These are phyloP conservation scores for Tetrahymena malaccensis DNA, from an alignment of 73 alveolate genomes.

Conservation along the genomic window DNA sequence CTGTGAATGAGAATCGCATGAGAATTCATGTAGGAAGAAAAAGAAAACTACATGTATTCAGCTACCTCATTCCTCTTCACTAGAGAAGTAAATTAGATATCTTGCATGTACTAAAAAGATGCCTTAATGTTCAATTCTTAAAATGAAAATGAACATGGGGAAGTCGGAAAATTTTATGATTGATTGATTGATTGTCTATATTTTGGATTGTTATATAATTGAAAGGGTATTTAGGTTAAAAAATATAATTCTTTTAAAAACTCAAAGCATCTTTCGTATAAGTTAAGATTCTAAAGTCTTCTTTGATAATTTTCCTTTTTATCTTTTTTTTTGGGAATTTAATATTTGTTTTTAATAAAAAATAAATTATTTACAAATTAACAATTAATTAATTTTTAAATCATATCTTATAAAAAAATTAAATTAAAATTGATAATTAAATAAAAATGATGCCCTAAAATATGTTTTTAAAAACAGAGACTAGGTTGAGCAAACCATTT, in stretches of 20 bases:
- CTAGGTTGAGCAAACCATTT: no score
- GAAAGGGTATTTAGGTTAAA: neutral
- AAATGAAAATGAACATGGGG: neutral
- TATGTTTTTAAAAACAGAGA: no score
- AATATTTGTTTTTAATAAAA: neutral
- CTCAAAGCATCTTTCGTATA: neutral
- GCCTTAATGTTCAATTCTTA: neutral
- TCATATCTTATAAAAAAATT: no score
- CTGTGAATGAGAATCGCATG: neutral
- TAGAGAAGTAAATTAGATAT: neutral
- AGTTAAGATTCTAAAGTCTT: neutral
- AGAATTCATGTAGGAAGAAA: neutral
- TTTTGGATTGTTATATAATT: neutral
- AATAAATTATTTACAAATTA: neutral
- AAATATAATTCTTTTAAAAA: neutral
- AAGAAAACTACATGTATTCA: neutral
- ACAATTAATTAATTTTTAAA: no score
- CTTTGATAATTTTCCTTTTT: neutral
- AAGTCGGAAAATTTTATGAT: neutral
- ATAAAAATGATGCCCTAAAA: no score
- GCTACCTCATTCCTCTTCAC: neutral
- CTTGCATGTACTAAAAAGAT: neutral
- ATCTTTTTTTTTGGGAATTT: neutral
- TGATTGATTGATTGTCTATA: neutral
- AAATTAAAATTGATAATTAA: no score